Evolutionary conservation across 2,329 filamentous ascomycete species (phyloP).

Genomic region (Colletotrichum somersetense): DNA sequence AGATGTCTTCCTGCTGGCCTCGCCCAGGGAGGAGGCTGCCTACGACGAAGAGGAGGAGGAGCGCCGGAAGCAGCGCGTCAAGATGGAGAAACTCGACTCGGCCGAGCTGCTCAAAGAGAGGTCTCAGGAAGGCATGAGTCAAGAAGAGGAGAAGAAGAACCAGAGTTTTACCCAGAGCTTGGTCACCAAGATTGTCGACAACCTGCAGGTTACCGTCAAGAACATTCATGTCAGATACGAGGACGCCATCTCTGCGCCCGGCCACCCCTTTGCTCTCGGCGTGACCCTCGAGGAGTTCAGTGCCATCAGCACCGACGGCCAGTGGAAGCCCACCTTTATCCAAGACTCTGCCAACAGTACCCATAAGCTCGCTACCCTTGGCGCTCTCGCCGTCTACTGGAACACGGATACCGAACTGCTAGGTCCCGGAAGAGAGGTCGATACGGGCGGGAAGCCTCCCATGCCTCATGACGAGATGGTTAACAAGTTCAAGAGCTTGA

Average conservation of each 20-base stretch:
- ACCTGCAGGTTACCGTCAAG: constrained; percentile 96
- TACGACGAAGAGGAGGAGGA: constrained; percentile 96
- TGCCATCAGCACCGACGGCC: constrained; percentile 92
- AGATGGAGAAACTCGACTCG: constrained; percentile 98
- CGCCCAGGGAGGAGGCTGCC: constrained; percentile 93
- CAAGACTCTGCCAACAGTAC: constrained; percentile 86
- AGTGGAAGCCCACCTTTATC: constrained; percentile 97
- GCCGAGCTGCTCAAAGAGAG: constrained; percentile 94
- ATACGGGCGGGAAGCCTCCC: constrained; percentile 69
- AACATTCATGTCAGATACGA: constrained; percentile 99
- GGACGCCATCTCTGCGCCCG: constrained; percentile 93
- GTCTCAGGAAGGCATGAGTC: constrained; percentile 91
- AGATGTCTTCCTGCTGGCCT: constrained; percentile 95
- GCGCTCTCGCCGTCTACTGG: constrained; percentile 95
- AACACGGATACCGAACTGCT: constrained; percentile 92
- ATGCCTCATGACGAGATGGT: constrained; percentile 83
- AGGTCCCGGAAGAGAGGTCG: constrained; percentile 82
- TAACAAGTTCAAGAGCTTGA: constrained; percentile 80
- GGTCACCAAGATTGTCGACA: constrained; percentile 97
- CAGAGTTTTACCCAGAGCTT: constrained; percentile 98
- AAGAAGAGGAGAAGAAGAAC: constrained; percentile 96
- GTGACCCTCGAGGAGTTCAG: constrained; percentile 96
- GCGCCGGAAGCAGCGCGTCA: constrained; percentile 85
- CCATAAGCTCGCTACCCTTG: constrained; percentile 93
- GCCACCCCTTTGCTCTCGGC: constrained; percentile 94